phyloP scores from a whole-genome alignment of 2,329 filamentous ascomycete genomes.

The Colletotrichum abscissum region DNA sequence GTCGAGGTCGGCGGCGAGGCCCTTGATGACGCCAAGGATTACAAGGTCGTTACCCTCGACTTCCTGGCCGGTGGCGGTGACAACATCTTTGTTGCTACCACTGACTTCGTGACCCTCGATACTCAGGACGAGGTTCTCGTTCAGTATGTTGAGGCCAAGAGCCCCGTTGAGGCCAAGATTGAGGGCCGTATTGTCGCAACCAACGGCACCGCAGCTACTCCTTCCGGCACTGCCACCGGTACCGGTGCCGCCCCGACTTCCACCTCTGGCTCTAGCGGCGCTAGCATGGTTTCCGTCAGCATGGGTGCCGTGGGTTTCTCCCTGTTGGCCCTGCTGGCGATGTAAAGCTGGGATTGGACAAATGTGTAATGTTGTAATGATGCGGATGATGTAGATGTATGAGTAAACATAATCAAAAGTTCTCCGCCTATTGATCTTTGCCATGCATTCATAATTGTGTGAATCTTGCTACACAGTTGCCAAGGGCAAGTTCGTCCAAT shows the following conservation, averaged over 20 bases:
- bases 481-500: too few relatives aligned
- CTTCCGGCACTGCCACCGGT: conserved; percentile 7
- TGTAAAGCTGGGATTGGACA: neutral
- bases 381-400: conserved; percentile 25
- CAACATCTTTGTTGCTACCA: conserved; percentile 62
- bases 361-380: conserved; percentile 13
- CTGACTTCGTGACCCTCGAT: conserved; percentile 58
- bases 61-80: conserved; percentile 73
- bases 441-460: neutral
- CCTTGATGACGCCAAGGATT: conserved; percentile 59
- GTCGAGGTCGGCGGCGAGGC: conserved; percentile 61
- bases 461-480: neutral
- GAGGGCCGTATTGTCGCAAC: conserved; percentile 56
- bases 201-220: conserved; percentile 17
- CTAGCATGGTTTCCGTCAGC: conserved; percentile 9
- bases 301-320: conserved; percentile 1
- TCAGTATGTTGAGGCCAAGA: conserved; percentile 59
- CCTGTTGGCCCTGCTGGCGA: neutral
- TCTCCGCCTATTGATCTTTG: neutral
- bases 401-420: neutral
- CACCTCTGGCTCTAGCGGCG: conserved; percentile 13
- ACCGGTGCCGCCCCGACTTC: conserved; percentile 5
- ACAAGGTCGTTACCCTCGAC: conserved; percentile 71
- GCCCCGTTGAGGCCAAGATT: conserved; percentile 61
- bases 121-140: conserved; percentile 65